These are phyloP conservation scores for Cyberlindnera mrakii DNA, from an alignment of 805 yeast species.

Conservation along the genomic window DNA sequence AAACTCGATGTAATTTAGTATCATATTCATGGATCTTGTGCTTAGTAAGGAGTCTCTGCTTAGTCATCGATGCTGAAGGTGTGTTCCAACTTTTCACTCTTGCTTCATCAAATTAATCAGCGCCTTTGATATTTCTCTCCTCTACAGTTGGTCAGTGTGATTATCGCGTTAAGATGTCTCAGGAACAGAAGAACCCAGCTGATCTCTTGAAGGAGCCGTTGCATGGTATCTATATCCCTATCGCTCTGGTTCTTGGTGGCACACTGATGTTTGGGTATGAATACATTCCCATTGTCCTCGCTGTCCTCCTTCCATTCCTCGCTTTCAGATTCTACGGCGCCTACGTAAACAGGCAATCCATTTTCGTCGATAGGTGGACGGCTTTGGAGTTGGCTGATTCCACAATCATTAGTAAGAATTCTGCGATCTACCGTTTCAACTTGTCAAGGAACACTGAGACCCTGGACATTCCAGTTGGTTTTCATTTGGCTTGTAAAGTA, in stretches of 20 bases:
- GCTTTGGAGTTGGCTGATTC: constrained; percentile 67
- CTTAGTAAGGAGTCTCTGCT: too few relatives aligned
- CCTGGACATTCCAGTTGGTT: constrained; percentile 67
- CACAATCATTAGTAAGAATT: constrained; percentile 63
- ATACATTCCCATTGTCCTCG: constrained; percentile 41
- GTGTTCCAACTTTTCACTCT: too few relatives aligned
- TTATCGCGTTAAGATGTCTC: constrained; percentile 6
- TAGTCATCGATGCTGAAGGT: too few relatives aligned
- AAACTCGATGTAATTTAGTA: neutral
- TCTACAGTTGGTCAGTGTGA: neutral
- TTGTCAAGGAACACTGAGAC: constrained; percentile 54
- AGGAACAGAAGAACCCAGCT: constrained; percentile 31
- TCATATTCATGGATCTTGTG: neutral
- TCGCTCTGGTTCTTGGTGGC: constrained; percentile 54
- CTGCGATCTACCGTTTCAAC: constrained; percentile 69
- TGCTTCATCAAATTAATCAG: too few relatives aligned
- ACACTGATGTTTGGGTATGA: constrained; percentile 34
- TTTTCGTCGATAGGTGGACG: constrained; percentile 50
- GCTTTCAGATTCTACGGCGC: constrained; percentile 31
- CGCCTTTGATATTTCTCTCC: neutral
- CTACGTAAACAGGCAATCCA: constrained; percentile 33
- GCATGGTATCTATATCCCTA: constrained; percentile 73
- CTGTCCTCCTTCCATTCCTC: constrained; percentile 33
- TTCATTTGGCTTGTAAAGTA: constrained; percentile 57
- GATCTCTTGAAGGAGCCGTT: constrained; percentile 62